phyloP scores from a whole-genome alignment of 2,329 filamentous ascomycete species.

The Aureobasidium uvarum region DNA sequence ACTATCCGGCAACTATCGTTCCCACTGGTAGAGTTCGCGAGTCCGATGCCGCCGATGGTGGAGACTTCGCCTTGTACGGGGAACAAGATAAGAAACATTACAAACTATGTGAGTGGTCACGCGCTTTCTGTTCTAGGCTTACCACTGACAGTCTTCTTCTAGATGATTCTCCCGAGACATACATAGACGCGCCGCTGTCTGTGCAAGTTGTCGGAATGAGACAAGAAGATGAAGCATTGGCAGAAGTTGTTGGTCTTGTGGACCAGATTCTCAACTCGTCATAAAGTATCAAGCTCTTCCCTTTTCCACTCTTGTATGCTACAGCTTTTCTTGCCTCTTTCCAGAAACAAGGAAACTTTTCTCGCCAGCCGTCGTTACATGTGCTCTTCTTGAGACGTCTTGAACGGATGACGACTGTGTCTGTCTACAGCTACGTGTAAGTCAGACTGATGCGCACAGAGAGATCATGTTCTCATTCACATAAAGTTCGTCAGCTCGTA shows the following conservation, averaged over 20 bases:
- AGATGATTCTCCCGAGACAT: constrained; percentile 47
- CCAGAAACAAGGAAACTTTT: neutral
- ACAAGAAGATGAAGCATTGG: constrained; percentile 56
- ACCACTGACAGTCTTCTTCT: neutral
- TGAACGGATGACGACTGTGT: too few relatives aligned
- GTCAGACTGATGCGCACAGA: neutral
- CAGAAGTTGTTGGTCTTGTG: constrained; percentile 34
- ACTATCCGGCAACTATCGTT: constrained; percentile 54
- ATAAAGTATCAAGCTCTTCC: neutral
- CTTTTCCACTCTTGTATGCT: neutral
- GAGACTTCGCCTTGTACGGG: constrained; percentile 34
- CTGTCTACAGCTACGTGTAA: neutral
- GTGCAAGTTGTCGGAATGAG: constrained; percentile 56
- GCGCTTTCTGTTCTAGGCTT: constrained; percentile 26
- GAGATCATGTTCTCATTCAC: neutral
- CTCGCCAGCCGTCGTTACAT: neutral
- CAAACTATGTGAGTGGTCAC: constrained; percentile 45
- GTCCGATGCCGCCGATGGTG: constrained; percentile 33
- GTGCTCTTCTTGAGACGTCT: neutral
- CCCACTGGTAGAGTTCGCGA: constrained; percentile 37
- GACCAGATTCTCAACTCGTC: constrained; percentile 8
- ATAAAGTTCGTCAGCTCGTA: constrained; percentile 32
- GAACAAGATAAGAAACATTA: constrained; percentile 49
- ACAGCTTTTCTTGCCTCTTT: neutral
- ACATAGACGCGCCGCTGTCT: constrained; percentile 51